Conservation (phyloP, 2,329 filamentous ascomycete genomes). For the Fusarium virguliforme region DNA sequence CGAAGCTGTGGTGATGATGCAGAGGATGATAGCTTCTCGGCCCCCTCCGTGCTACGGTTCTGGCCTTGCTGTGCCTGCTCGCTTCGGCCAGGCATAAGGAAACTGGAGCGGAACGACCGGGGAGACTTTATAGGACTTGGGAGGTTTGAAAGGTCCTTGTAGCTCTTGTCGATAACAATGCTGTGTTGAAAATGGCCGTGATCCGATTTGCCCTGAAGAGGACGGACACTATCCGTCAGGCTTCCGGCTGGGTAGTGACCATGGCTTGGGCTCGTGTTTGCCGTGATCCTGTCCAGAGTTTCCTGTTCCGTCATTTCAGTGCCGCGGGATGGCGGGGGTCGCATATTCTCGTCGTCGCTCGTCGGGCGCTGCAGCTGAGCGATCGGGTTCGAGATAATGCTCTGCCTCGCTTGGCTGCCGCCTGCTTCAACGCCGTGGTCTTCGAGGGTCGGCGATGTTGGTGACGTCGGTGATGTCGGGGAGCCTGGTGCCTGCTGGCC, state of each 20-base stretch:
- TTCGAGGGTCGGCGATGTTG: slow-evolving; percentile 53
- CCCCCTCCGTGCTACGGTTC: slow-evolving; percentile 75
- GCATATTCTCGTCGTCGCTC: slow-evolving; percentile 66
- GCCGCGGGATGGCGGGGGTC: slow-evolving; percentile 80
- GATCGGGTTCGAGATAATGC: slow-evolving; percentile 69
- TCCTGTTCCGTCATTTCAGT: slow-evolving; percentile 86
- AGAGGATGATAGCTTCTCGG: slow-evolving; percentile 87
- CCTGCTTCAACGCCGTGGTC: slow-evolving; percentile 62
- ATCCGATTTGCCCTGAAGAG: slow-evolving; percentile 71
- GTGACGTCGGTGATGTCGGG: slow-evolving; percentile 40
- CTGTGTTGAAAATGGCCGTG: slow-evolving; percentile 60
- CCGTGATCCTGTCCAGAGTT: slow-evolving; percentile 78
- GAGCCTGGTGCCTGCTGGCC: slow-evolving; percentile 54
- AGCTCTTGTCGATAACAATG: slow-evolving; percentile 74
- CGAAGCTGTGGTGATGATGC: slow-evolving; percentile 80
- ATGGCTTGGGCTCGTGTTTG: slow-evolving; percentile 80
- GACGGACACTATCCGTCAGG: slow-evolving; percentile 83
- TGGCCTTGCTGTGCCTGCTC: slow-evolving; percentile 65
- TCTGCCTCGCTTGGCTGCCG: slow-evolving; percentile 67
- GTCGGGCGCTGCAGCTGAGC: slow-evolving; percentile 53
- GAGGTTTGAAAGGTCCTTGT: slow-evolving; percentile 66
- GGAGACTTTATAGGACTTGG: slow-evolving; percentile 79
- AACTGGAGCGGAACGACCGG: slow-evolving; percentile 82
- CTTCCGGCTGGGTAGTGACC: slow-evolving; percentile 73
- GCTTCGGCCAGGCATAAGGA: slow-evolving; percentile 75